Conservation (phyloP, 2,329 filamentous ascomycete genomes). For the Paraconiothyrium brasiliense region DNA sequence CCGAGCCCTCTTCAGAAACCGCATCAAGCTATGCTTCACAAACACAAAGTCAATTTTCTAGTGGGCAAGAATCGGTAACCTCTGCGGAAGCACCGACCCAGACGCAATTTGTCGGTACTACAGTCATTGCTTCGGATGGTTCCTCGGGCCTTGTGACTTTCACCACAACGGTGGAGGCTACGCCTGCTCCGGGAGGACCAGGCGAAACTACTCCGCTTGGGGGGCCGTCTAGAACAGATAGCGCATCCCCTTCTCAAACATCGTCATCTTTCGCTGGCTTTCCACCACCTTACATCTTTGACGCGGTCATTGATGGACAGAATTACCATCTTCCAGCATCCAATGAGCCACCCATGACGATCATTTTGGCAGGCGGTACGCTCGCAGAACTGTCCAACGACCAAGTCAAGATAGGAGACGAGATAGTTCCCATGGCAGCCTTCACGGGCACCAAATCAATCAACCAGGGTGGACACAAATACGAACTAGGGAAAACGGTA, state of each 20-base stretch:
- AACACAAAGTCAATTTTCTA: not conserved
- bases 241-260: not conserved
- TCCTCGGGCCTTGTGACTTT: conserved; percentile 9
- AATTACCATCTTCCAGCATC: conserved; percentile 24
- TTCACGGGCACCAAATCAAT: too few relatives aligned
- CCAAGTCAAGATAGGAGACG: conserved; percentile 20
- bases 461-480: too few relatives aligned
- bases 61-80: not conserved
- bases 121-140: conserved; percentile 8
- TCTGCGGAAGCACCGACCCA: not conserved
- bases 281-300: conserved; percentile 17
- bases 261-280: not conserved
- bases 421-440: conserved; percentile 13
- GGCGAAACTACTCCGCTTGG: not conserved
- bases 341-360: conserved; percentile 19
- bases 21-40: not conserved
- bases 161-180: not conserved
- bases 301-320: conserved; percentile 23
- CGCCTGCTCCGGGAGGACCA: not conserved
- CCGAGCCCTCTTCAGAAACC: not conserved
- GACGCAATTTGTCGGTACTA: conserved; percentile 6
- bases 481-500: too few relatives aligned
- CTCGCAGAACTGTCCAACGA: conserved; percentile 17
- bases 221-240: not conserved
- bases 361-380: conserved; percentile 23